Conservation (phyloP, 371 early-diverging fungal species). For the Umbelopsis sp. region DNA sequence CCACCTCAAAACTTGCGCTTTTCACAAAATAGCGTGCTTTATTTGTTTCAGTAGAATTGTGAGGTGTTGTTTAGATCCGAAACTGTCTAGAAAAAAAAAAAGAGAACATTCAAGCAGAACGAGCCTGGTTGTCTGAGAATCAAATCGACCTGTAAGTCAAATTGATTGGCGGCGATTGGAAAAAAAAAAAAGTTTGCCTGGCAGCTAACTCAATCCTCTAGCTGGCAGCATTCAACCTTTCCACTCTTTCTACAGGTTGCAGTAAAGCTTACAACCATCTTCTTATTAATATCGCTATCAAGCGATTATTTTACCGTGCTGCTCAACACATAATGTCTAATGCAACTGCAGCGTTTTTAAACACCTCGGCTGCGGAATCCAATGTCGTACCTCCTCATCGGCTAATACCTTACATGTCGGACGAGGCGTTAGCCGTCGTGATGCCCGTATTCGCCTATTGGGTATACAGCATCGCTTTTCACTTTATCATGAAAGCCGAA, state of each 20-base stretch:
- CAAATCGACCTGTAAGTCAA: not conserved
- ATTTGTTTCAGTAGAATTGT: too few relatives aligned
- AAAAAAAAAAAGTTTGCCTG: constrained; percentile 1
- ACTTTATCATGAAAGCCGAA: constrained; percentile 57
- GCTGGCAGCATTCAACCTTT: constrained; percentile 2
- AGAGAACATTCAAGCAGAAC: too few relatives aligned
- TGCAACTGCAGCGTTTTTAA: constrained; percentile 9
- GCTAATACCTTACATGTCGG: constrained; percentile 50
- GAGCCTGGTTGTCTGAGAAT: not conserved
- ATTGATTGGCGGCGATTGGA: constrained; percentile 6
- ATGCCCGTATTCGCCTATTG: constrained; percentile 70
- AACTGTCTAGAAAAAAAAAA: too few relatives aligned
- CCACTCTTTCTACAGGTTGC: not conserved
- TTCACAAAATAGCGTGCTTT: too few relatives aligned
- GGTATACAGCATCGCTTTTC: constrained; percentile 64
- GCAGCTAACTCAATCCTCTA: not conserved
- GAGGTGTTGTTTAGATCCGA: too few relatives aligned
- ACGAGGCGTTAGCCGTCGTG: constrained; percentile 59
- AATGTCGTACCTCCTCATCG: constrained; percentile 10
- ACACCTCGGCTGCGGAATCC: constrained; percentile 17
- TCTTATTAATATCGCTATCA: not conserved
- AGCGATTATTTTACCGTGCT: not conserved
- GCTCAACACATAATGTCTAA: not conserved
- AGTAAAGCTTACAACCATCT: not conserved
- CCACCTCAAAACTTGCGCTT: too few relatives aligned